Evolutionary conservation across 352 stramenopile genomes (phyloP), one percentile per base, ranked within the genome.

Genomic region (Phytophthora pini): DNA sequence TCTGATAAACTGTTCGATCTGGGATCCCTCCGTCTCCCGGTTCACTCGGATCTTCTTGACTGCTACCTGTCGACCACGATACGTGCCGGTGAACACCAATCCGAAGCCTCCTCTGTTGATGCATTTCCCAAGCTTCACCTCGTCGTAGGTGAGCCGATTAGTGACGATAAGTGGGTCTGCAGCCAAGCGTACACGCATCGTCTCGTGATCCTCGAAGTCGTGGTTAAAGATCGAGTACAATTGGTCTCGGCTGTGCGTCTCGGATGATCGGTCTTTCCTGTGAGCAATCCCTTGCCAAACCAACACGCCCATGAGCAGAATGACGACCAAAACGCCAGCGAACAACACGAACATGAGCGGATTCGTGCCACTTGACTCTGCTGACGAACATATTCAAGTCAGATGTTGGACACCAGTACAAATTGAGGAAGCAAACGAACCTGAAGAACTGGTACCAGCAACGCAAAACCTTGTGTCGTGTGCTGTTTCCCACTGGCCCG

Each of bases 31-130:
- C 36, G 29, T 75, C 66, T 76, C 65, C 1, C 26, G 44, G 7
- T 70, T 70, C 13, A 61, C 49, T 5, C 64, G 49, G 9, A 88
- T 70, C 22, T 79, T 73, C 55, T 88, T 88, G 40, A 88, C 60
- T 2, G 72, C 79, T 9, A 88, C 70, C 2, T 43, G 11, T 4
- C 64, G 56, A 8, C 61, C 51, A 13, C 65, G 61, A 59, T 81
- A 79, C 4, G 54, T 73, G 38, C 70, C 79, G 2, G 26, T 24
- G 17, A 75, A 84, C 2, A 88, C 67, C 39, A 81, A 68, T 20
- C 79, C 74, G 27, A 82, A 88, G 50, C 76, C 79, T 4, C 74
- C 76, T 9, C 67, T 52, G 20, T 60, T 84, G 7, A 85, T 70
- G 17, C 66, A 79, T 38, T 59, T 60, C 3, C 53, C 70, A 5